phyloP scores from a whole-genome alignment of 352 stramenopile genomes.

The Phytopythium vexans region DNA sequence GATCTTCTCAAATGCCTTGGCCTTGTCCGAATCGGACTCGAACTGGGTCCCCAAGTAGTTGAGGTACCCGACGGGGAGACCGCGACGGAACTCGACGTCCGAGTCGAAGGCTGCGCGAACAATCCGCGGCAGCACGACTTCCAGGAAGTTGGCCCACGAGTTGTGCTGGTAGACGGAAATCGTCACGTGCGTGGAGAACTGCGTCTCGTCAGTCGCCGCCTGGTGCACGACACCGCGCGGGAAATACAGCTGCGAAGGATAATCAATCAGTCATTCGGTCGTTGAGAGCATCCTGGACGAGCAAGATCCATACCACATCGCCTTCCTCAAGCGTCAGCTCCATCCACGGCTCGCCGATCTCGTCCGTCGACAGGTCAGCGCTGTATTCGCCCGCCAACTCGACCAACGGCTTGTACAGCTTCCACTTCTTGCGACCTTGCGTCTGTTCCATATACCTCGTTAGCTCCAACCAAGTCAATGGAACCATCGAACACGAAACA shows the following conservation, averaged over 20 bases:
- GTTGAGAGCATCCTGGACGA: neutral
- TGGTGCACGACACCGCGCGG: constrained; percentile 79
- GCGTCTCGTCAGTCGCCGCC: constrained; percentile 63
- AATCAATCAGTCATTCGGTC: no score
- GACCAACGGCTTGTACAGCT: constrained; percentile 74
- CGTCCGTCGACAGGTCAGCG: constrained; percentile 54
- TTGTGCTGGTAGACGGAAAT: constrained; percentile 89
- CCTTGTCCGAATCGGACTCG: constrained; percentile 27
- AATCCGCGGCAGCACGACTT: constrained; percentile 70
- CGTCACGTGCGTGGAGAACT: constrained; percentile 87
- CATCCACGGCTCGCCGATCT: constrained; percentile 79
- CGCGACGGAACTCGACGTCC: constrained; percentile 66
- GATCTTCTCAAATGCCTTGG: constrained; percentile 39
- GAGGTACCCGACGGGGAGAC: constrained; percentile 73
- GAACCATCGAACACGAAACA: neutral
- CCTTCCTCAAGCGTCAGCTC: constrained; percentile 82
- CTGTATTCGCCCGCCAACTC: constrained; percentile 78
- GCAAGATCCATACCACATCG: constrained; percentile 40
- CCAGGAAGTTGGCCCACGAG: constrained; percentile 86
- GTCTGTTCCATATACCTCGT: constrained; percentile 31
- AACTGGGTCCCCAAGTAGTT: constrained; percentile 75
- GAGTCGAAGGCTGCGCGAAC: constrained; percentile 79
- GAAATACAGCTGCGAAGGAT: constrained; percentile 89
- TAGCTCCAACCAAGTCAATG: neutral
- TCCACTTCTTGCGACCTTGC: constrained; percentile 86